These are phyloP conservation scores for Helenozyma rhizophorensis DNA, from an alignment of 805 yeast species.

Conservation along the genomic window DNA sequence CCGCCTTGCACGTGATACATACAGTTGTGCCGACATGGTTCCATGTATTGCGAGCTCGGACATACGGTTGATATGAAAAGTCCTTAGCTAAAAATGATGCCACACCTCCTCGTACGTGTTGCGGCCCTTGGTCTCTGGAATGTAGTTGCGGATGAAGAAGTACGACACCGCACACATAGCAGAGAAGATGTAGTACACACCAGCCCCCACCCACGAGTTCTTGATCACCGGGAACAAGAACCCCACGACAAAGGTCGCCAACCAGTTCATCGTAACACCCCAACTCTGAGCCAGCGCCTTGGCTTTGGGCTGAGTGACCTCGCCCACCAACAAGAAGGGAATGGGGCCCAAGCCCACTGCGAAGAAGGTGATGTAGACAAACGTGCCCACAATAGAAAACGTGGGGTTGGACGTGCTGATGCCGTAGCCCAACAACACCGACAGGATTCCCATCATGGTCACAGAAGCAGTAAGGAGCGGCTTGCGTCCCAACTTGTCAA, in stretches of 20 bases:
- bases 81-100: too few species aligned
- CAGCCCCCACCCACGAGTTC: slow-evolving; percentile 60
- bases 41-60: too few species aligned
- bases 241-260: slow-evolving; percentile 81
- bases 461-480: slow-evolving; percentile 68
- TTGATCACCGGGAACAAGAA: slow-evolving; percentile 74
- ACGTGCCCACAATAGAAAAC: slow-evolving; percentile 59
- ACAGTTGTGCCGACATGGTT: background rate
- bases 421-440: slow-evolving; percentile 64
- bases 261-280: slow-evolving; percentile 90
- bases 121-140: slow-evolving; percentile 79
- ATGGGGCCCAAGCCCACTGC: slow-evolving; percentile 95
- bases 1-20: slow-evolving; percentile 10
- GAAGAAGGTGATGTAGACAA: slow-evolving; percentile 74
- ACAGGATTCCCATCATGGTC: slow-evolving; percentile 59
- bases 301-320: slow-evolving; percentile 78
- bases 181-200: slow-evolving; percentile 72
- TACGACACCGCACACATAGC: slow-evolving; percentile 48
- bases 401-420: slow-evolving; percentile 45
- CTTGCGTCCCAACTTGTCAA: slow-evolving; percentile 75
- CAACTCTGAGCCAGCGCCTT: slow-evolving; percentile 87
- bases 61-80: too few species aligned
- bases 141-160: slow-evolving; percentile 38
- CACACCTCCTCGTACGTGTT: slow-evolving; percentile 64
- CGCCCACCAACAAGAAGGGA: slow-evolving; percentile 84